phyloP scores from a whole-genome alignment of 495 filamentous ascomycete genomes.

The Penicillium odoratum region DNA sequence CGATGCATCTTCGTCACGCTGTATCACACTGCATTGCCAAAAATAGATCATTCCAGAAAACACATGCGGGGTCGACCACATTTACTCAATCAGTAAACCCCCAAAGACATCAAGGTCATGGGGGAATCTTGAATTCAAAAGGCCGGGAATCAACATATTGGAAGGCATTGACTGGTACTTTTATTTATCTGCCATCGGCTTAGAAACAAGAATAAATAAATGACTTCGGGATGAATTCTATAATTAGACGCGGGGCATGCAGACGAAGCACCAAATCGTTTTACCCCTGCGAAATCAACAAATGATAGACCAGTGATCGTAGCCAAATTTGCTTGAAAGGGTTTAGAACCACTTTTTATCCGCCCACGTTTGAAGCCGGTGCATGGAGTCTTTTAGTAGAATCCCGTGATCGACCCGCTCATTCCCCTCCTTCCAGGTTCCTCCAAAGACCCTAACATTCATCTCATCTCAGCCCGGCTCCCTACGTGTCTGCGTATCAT shows the following conservation, averaged over 20 bases:
- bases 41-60: slow-evolving; percentile 10
- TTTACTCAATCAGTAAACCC: neutral
- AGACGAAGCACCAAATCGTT: neutral
- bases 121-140: neutral
- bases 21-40: slow-evolving; percentile 11
- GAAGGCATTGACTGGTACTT: neutral
- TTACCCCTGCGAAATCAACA: neutral
- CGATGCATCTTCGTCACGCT: neutral
- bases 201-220: neutral
- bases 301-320: neutral
- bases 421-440: slow-evolving; percentile 2
- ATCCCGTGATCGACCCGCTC: slow-evolving; percentile 19
- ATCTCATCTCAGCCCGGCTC: slow-evolving; percentile 4
- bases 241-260: slow-evolving; percentile 15
- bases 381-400: neutral
- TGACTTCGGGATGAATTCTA: slow-evolving; percentile 4
- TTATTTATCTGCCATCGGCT: neutral
- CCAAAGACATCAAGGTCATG: neutral
- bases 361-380: neutral
- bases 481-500: neutral
- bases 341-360: neutral
- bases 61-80: neutral
- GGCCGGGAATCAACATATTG: neutral
- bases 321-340: neutral
- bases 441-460: neutral